Percentiles rank a stretch among this genome's conserved stretches.
phyloP scores from a whole-genome alignment of 441 rosid species.

The Rhodomyrtus psidioides region DNA sequence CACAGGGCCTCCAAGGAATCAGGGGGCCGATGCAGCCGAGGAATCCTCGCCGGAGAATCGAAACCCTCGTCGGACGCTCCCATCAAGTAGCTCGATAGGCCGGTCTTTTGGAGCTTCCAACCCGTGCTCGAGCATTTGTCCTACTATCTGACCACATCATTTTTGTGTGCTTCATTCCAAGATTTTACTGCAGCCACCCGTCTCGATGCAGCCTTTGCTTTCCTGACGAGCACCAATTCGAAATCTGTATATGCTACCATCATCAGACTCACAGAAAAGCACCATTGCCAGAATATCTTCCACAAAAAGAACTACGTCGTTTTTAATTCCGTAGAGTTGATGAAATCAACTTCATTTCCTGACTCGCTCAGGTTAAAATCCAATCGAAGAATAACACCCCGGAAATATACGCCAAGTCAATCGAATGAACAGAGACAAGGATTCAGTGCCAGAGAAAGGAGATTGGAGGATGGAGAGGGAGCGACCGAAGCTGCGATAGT shows the following conservation, averaged over 20 bases:
- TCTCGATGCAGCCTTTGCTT: neutral
- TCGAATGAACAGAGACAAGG: neutral
- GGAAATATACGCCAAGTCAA: neutral
- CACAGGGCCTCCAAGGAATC: too few species aligned
- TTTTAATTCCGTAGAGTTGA: neutral
- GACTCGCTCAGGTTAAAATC: neutral
- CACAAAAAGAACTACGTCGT: fast-evolving
- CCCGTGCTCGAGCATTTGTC: too few species aligned
- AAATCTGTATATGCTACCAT: neutral
- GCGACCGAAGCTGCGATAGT: conserved; percentile 75
- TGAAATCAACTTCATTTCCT: neutral
- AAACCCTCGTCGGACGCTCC: too few species aligned
- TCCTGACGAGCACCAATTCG: neutral
- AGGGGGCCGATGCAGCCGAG: too few species aligned
- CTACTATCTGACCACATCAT: neutral
- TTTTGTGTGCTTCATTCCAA: neutral
- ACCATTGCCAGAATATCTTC: neutral
- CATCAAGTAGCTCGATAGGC: too few species aligned
- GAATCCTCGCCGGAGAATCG: too few species aligned
- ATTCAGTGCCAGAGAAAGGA: conserved; percentile 53
- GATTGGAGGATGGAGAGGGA: conserved; percentile 78
- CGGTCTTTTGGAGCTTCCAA: too few species aligned
- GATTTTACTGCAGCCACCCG: neutral
- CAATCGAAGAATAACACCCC: neutral
- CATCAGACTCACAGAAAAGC: neutral